Evolutionary conservation across 768 basidiomycete species (phyloP), one percentile per base, ranked within the genome.

Genomic region (Lactarius sanguifluus): DNA sequence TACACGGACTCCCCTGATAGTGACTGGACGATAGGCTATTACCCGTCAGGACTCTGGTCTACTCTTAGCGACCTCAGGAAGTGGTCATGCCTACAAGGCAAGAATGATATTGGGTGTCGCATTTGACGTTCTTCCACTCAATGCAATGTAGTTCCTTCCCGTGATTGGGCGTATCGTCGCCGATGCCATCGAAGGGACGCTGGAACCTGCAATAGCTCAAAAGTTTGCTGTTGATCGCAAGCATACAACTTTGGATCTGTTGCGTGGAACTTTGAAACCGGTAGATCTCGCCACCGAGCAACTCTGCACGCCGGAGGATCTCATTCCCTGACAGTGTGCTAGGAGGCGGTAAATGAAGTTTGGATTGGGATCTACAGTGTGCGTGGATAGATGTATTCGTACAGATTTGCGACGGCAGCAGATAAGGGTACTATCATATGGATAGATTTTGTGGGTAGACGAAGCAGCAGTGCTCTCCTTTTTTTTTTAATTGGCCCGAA

Each of bases 1-100:
- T 98, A 98, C 75, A 89, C 89, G 28, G 96, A 97, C 71, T 86
- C 94, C 5, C 82, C 87, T 1, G 90, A 95, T 72, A 88, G 86
- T 3, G 84, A 98, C 75, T 98, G 94, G 92, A 79, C 97, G 52
- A 92, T 98, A 69, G 92, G 94, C 30, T 84, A 78, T 66, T 85
- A 90, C 70, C 86, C 86, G 0, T 75, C 75, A n/a, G 16, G 82
- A 88, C 69, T 76, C 79, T 30, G 83, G 83, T 7, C 73, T 98
- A 13, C 75, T 95, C 61, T 75, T 98, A 34, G 96, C 94, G 1
- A 96, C 96, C 1, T 92, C 85, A 20, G 96, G 90, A 8, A 92
- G 88, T 69, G 95, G 95, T 0, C 92, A 96, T 76, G 92, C 86
- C 0, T 95, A 86, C 81, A 95, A 96, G 83, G 91, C 50, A 52